These are phyloP conservation scores for Kluyveromyces wickerhamii DNA, from an alignment of 805 yeast species.

Conservation along the genomic window DNA sequence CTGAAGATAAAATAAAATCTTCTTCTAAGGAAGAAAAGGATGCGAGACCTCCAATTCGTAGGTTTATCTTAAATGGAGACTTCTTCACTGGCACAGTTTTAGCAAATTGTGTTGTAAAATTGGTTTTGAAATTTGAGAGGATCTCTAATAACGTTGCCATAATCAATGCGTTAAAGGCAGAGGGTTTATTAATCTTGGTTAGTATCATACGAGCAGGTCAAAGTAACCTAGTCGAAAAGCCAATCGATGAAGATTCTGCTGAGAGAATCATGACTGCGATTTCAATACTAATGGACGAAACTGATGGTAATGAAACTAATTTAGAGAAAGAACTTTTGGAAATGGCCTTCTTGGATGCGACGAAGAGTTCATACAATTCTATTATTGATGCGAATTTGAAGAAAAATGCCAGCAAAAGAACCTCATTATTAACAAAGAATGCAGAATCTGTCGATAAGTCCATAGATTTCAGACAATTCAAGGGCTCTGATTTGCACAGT, in stretches of 20 bases:
- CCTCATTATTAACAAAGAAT: slow-evolving; percentile 49
- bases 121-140: slow-evolving; percentile 67
- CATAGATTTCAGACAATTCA: slow-evolving; percentile 70
- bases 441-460: slow-evolving; percentile 76
- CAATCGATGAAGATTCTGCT: slow-evolving; percentile 93
- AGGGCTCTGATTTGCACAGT: slow-evolving; percentile 35
- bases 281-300: slow-evolving; percentile 57
- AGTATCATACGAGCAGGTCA: slow-evolving; percentile 86
- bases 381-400: slow-evolving; percentile 57
- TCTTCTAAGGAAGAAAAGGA: slow-evolving; percentile 43
- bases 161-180: slow-evolving; percentile 83
- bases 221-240: slow-evolving; percentile 55
- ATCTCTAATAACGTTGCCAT: slow-evolving; percentile 45
- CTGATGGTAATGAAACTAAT: slow-evolving; percentile 39
- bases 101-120: slow-evolving; percentile 80
- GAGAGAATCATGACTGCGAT: slow-evolving; percentile 89
- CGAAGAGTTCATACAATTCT: slow-evolving; percentile 71
- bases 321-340: slow-evolving; percentile 38
- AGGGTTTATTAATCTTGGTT: slow-evolving; percentile 87
- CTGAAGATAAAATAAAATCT: slow-evolving; percentile 83
- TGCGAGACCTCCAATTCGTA: slow-evolving; percentile 68
- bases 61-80: slow-evolving; percentile 76
- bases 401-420: slow-evolving; percentile 47
- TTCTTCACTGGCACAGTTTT: slow-evolving; percentile 85
- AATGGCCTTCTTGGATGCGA: slow-evolving; percentile 75